Conservation (phyloP, 257 asterid genomes). For the Solanum clarkiae region DNA sequence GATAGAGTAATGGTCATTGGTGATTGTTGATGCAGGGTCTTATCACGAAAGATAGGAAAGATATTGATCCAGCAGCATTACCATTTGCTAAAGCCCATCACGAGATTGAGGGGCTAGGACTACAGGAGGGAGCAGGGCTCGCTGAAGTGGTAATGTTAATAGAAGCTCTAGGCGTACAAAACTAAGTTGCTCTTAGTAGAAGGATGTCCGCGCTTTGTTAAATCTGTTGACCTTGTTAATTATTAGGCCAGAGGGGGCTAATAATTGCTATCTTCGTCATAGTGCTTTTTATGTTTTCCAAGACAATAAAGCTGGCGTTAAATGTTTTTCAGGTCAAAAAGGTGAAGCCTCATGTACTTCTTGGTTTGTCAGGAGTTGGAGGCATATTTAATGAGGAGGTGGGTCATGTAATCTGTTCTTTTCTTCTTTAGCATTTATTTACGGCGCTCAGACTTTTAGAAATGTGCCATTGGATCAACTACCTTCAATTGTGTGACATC, state of each 20-base stretch:
- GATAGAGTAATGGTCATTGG: neutral
- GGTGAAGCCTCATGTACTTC: constrained; percentile 96
- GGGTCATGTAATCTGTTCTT: neutral
- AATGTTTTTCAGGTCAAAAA: constrained; percentile 66
- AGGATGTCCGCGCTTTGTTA: neutral
- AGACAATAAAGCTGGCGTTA: constrained; percentile 2
- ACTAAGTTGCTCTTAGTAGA: neutral
- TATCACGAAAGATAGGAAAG: constrained; percentile 72
- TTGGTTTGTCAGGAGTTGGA: constrained; percentile 98
- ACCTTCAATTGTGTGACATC: neutral
- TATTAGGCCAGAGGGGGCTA: neutral
- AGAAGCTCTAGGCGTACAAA: neutral
- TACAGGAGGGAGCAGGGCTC: constrained; percentile 78
- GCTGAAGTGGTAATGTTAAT: constrained; percentile 60
- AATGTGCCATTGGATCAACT: neutral
- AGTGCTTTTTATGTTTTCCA: neutral
- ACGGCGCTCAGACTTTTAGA: neutral
- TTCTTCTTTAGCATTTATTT: neutral
- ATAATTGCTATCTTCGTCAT: neutral
- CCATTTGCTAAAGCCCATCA: constrained; percentile 76
- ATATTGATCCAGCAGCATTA: constrained; percentile 84
- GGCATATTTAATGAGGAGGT: constrained; percentile 91
- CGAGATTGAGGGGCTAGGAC: constrained; percentile 62
- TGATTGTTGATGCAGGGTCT: constrained; percentile 58
- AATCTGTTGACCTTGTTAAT: neutral